phyloP scores from a whole-genome alignment of 2,329 filamentous ascomycete genomes.

The Colletotrichum lupini region DNA sequence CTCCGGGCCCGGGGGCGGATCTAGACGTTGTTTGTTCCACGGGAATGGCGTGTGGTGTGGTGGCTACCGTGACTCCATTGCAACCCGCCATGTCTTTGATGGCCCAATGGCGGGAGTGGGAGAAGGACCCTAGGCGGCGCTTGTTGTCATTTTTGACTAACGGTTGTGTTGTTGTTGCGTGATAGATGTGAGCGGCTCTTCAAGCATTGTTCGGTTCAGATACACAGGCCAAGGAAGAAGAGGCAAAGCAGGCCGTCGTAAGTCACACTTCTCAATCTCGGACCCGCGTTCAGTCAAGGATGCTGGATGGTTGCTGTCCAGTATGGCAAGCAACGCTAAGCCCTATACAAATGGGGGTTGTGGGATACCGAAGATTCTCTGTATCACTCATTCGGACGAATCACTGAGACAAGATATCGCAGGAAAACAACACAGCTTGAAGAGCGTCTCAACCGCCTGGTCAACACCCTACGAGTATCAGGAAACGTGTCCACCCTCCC shows the following conservation, averaged over 20 bases:
- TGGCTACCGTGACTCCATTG: background rate
- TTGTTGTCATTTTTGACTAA: background rate
- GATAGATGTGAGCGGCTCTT: slow-evolving; percentile 59
- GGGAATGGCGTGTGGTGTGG: background rate
- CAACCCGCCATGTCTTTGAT: background rate
- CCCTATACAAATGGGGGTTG: background rate
- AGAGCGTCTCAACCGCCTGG: slow-evolving; percentile 59
- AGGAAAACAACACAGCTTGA: slow-evolving; percentile 63
- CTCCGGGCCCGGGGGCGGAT: background rate
- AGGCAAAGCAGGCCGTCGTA: slow-evolving; percentile 62
- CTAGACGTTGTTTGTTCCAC: background rate
- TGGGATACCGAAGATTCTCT: background rate
- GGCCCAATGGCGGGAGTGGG: background rate
- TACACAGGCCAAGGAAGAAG: slow-evolving; percentile 63
- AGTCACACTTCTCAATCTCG: slow-evolving; percentile 40
- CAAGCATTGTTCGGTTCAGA: slow-evolving; percentile 59
- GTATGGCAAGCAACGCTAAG: background rate
- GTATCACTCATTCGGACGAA: background rate
- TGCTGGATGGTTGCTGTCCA: too few relatives aligned
- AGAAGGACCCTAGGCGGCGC: background rate
- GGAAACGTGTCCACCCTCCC: slow-evolving; percentile 46
- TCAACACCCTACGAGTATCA: slow-evolving; percentile 58
- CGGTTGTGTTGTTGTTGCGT: background rate
- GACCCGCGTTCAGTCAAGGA: background rate
- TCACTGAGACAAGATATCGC: background rate